Base-by-base conservation (phyloP, 2,329 filamentous ascomycete species). In the Microsporum ferrugineum region DNA sequence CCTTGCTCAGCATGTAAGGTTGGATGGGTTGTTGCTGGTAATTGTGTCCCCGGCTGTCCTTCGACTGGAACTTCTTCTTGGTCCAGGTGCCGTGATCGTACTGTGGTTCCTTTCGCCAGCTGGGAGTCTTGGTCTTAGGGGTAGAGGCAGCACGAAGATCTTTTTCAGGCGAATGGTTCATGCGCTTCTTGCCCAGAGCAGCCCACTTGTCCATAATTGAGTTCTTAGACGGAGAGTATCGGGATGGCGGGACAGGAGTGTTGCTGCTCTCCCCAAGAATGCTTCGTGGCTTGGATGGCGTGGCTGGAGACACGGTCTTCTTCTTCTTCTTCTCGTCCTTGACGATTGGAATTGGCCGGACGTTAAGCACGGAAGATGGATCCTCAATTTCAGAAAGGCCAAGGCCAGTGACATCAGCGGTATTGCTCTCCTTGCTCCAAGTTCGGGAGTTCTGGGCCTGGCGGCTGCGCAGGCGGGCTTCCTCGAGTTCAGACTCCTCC, bases 141-240 rank as follows among this genome's bases (percentile, higher is more conserved):
- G 69, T 73, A 53, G 68, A 63, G 60, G 80, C 78, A 53, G 79
- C 78, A 65, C 79, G 77, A 71, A 79, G 82, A 41, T 78, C 76
- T 33, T 82, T 76, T 63, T 80, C 77, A 55, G 77, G 74, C 55
- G 82, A 80, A 70, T 81, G 83, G 62, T 84, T 88, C 63, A 91
- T 86, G 60, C 92, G 84, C 68, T 88, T 87, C 71, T 95, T 88
- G 64, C 92, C 92, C 57, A 97, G 80, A 10, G 85, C 88, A 29
- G 88, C 84, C 92, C 92, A 97, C 73, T 95, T 96, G 75, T 96
- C 92, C 59, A 88, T 63, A 34, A 69, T 70, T 33, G 70, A 70
- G 64, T 73, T 73, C 29, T 61, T 63, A 1, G 85, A 81, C 49
- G 88, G 82, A n/a, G 85, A 84, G 68, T 87, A 85, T 61, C 81